Percentiles rank a stretch among this genome's conserved stretches.
Evolutionary conservation across 2,329 filamentous ascomycete genomes (phyloP).

Genomic region (Alternaria sp.): DNA sequence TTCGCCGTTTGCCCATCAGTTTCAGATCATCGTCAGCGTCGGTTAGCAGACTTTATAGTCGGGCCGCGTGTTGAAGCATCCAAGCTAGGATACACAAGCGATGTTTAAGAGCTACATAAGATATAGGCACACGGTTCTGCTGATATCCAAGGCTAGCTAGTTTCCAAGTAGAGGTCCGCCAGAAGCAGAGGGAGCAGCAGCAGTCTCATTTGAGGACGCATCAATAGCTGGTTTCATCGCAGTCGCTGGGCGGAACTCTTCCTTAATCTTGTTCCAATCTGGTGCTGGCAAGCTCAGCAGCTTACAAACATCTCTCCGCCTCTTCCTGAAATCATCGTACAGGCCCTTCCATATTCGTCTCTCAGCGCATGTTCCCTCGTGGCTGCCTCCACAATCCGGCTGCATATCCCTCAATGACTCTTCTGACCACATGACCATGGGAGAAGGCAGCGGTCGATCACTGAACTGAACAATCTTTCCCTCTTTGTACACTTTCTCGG

Average conservation of each 20-base stretch:
- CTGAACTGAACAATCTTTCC: constrained; percentile 76
- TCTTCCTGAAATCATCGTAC: constrained; percentile 56
- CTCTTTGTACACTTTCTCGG: constrained; percentile 64
- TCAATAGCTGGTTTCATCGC: constrained; percentile 33
- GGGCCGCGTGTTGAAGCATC: constrained; percentile 7
- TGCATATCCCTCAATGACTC: constrained; percentile 55
- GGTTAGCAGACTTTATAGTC: constrained; percentile 10
- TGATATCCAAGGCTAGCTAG: constrained; percentile 7
- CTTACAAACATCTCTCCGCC: constrained; percentile 53
- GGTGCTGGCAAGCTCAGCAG: constrained; percentile 51
- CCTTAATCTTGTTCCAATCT: constrained; percentile 47
- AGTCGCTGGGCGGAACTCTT: constrained; percentile 24
- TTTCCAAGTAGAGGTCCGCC: neutral
- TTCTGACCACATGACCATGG: constrained; percentile 62
- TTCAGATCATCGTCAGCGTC: constrained; percentile 12
- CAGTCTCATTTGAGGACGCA: constrained; percentile 28
- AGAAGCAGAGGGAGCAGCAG: constrained; percentile 1
- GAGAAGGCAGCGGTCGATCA: constrained; percentile 76
- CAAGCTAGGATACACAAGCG: neutral
- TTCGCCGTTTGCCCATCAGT: constrained; percentile 11
- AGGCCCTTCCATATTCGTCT: constrained; percentile 56
- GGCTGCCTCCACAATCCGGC: constrained; percentile 53
- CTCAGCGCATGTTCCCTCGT: constrained; percentile 48
- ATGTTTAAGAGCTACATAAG: constrained; percentile 3
- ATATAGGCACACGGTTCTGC: constrained; percentile 13